Conservation (phyloP, 352 stramenopile genomes). For the Phytopythium boreale region DNA sequence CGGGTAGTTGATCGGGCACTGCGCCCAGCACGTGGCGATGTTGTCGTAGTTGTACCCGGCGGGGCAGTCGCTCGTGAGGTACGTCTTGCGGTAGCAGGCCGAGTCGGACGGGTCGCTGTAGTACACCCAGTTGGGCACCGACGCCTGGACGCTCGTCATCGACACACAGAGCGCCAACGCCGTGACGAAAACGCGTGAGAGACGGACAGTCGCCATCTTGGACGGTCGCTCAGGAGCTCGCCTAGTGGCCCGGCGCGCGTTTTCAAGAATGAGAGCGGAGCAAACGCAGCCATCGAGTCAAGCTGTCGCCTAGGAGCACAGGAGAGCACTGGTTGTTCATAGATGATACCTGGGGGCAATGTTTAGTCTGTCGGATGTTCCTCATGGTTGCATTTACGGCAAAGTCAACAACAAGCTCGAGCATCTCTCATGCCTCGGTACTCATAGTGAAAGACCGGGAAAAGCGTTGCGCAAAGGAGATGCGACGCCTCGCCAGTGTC, state of each 20-base stretch:
- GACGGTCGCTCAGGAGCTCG: not conserved
- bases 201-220: not conserved
- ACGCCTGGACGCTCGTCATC: not conserved
- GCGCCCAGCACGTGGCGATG: conserved; percentile 51
- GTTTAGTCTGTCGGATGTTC: not conserved
- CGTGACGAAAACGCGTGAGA: not conserved
- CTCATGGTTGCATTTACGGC: not conserved
- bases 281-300: not conserved
- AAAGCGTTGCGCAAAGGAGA: not conserved
- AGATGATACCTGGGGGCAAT: not conserved
- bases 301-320: not conserved
- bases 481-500: not conserved
- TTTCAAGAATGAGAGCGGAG: not conserved
- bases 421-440: not conserved
- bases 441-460: not conserved
- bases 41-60: conserved; percentile 49
- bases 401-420: not conserved
- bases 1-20: conserved; percentile 72
- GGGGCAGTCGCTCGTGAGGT: conserved; percentile 30
- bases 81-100: conserved; percentile 53
- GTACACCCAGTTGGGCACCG: conserved; percentile 32
- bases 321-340: not conserved
- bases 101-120: conserved; percentile 20
- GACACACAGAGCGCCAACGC: not conserved
- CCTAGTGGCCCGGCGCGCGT: not conserved